Evolutionary conservation across 1,284 basidiomycete genomes (phyloP).

Genomic region (Butyriboletus appendiculatus): DNA sequence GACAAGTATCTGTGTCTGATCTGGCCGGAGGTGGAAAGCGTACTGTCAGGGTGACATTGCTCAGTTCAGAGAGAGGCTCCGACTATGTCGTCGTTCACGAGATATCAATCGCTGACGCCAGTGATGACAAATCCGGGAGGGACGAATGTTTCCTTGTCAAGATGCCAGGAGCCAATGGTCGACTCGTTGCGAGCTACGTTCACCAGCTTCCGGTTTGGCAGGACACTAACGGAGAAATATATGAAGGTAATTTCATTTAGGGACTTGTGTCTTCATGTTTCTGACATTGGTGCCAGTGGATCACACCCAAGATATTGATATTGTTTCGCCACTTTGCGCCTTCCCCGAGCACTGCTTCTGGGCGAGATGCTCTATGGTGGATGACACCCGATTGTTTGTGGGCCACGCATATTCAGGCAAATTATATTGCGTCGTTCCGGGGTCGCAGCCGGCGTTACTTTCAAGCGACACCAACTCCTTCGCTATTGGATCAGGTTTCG

Average conservation of each 20-base stretch:
- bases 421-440: slow-evolving; percentile 49
- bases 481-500: slow-evolving; percentile 74
- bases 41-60: slow-evolving; percentile 13
- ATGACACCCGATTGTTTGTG: slow-evolving; percentile 48
- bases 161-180: slow-evolving; percentile 42
- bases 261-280: not conserved
- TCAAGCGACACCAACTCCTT: slow-evolving; percentile 80
- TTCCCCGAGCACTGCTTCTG: slow-evolving; percentile 65
- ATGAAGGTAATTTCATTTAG: slow-evolving; percentile 44
- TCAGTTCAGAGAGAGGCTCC: slow-evolving; percentile 21
- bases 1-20: slow-evolving; percentile 42
- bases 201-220: slow-evolving; percentile 45
- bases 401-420: slow-evolving; percentile 71
- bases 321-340: slow-evolving; percentile 35
- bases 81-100: slow-evolving; percentile 24
- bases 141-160: slow-evolving; percentile 16
- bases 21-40: slow-evolving; percentile 4
- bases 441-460: slow-evolving; percentile 32
- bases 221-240: slow-evolving; percentile 50
- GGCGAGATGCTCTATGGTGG: slow-evolving; percentile 34
- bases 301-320: slow-evolving; percentile 16
- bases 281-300: slow-evolving; percentile 21
- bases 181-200: slow-evolving; percentile 41
- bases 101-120: slow-evolving; percentile 7
- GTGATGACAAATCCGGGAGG: not conserved